Evolutionary conservation across 371 early-diverging fungal genomes (phyloP).

Genomic region (Mucor saturninus): DNA sequence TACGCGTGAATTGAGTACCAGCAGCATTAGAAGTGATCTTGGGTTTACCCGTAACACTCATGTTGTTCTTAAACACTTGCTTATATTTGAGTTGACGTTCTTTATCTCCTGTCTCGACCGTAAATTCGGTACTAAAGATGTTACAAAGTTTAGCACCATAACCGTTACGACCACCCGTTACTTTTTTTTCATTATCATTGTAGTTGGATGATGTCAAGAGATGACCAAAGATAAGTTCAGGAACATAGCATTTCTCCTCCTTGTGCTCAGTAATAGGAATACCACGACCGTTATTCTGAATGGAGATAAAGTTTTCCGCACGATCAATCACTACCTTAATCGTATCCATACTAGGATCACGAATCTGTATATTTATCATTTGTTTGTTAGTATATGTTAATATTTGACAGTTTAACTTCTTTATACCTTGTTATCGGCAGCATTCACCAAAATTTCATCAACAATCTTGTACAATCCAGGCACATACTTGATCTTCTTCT

Average conservation of each 20-base stretch:
- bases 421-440: slow-evolving; percentile 88
- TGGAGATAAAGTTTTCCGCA: slow-evolving; percentile 84
- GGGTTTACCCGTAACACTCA: slow-evolving; percentile 80
- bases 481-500: slow-evolving; percentile 82
- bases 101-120: slow-evolving; percentile 95
- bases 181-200: slow-evolving; percentile 98
- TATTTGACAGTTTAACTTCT: neutral
- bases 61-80: slow-evolving; percentile 90
- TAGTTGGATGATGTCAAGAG: slow-evolving; percentile 99
- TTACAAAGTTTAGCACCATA: slow-evolving; percentile 99
- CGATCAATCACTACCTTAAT: slow-evolving; percentile 94
- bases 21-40: slow-evolving; percentile 66
- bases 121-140: slow-evolving; percentile 97
- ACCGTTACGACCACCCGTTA: slow-evolving; percentile 99
- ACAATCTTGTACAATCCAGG: slow-evolving; percentile 99
- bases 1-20: slow-evolving; percentile 84
- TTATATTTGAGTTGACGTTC: slow-evolving; percentile 76
- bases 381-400: neutral
- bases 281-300: slow-evolving; percentile 97
- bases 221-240: slow-evolving; percentile 99
- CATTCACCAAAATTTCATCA: slow-evolving; percentile 99
- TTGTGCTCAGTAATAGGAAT: slow-evolving; percentile 98
- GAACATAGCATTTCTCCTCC: slow-evolving; percentile 95
- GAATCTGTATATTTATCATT: slow-evolving; percentile 55
- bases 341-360: slow-evolving; percentile 92